Base-by-base conservation (phyloP, 345 rosid genomes). In the Acer yangbiense region DNA sequence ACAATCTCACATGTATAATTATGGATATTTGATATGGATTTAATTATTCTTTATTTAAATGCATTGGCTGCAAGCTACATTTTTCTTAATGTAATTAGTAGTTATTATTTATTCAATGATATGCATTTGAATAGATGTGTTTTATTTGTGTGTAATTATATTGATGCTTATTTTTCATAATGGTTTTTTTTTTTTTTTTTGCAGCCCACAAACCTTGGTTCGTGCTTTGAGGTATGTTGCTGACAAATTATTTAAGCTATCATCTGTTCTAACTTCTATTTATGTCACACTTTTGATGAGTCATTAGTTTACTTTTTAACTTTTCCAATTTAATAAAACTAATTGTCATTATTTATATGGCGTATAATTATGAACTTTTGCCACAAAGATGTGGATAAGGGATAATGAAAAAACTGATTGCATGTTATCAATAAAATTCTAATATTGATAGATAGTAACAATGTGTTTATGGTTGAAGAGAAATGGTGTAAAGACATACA, bases 121-220 rank as follows among this genome's bases (percentile, higher is more conserved):
- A 69, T 39, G 21, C 25, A 58, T 60, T 72, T 41, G 27, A 52
- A 61, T 48, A 12, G 65, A 21, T 65, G 21, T 71, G 17, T 18
- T 27, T 78, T 63, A 12, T 65, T 79, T 62, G 39, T 41, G 23
- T 64, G 69, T 5, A 63, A 77, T 69, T 69, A 27, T 64, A 76
- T 39, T 76, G 65, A 44, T 64, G 65, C 39, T 74, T 66, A 76
- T 69, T 69, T 76, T 76, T 72, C 14, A 54, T 60, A 60, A 58
- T 57, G 27, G 58, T 86, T 62, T 46, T 76, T 72, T 32, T 62
- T 46, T 76, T 72, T 32, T 70, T 16, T 82, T 80, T 82, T 88
- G 95, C 91, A 96, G 99, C 86, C 98, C 99, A 71, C 98, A 94
- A 85, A 96, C 98, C 18, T 82, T 96, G 87, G 99, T 96, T 78